These are phyloP conservation scores for Albizia julibrissin DNA, from an alignment of 306 rosid genomes.

Conservation along the genomic window DNA sequence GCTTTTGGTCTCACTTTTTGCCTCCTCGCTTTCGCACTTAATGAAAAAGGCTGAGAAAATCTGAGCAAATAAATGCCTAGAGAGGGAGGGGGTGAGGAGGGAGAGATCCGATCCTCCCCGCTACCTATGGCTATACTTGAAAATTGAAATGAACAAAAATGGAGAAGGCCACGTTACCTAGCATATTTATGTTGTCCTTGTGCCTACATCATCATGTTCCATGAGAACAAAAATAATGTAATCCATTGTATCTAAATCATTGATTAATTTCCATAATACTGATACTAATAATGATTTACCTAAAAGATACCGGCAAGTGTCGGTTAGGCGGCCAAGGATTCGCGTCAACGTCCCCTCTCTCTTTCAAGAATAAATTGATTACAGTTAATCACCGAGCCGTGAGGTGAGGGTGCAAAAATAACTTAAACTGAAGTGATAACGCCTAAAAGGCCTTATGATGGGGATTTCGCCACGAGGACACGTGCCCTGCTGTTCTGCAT, in stretches of 20 bases:
- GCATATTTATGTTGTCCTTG: constrained; percentile 35
- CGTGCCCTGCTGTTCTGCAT: constrained; percentile 20
- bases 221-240: too few species aligned
- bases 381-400: constrained; percentile 35
- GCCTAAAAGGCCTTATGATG: neutral
- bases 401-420: neutral
- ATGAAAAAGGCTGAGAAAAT: constrained; percentile 44
- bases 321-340: neutral
- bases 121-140: neutral
- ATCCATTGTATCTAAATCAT: constrained; percentile 17
- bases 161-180: neutral
- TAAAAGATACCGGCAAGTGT: constrained; percentile 45
- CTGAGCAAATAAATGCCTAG: constrained; percentile 41
- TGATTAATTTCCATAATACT: neutral
- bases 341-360: constrained; percentile 43
- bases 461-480: constrained; percentile 27
- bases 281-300: neutral
- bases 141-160: constrained; percentile 26
- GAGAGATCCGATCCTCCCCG: constrained; percentile 10
- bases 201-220: neutral
- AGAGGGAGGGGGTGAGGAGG: constrained; percentile 43
- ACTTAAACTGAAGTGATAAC: neutral
- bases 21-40: neutral
- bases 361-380: neutral
- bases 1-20: neutral